phyloP scores from a whole-genome alignment of 768 basidiomycete genomes.

The Tulasnella sp. region DNA sequence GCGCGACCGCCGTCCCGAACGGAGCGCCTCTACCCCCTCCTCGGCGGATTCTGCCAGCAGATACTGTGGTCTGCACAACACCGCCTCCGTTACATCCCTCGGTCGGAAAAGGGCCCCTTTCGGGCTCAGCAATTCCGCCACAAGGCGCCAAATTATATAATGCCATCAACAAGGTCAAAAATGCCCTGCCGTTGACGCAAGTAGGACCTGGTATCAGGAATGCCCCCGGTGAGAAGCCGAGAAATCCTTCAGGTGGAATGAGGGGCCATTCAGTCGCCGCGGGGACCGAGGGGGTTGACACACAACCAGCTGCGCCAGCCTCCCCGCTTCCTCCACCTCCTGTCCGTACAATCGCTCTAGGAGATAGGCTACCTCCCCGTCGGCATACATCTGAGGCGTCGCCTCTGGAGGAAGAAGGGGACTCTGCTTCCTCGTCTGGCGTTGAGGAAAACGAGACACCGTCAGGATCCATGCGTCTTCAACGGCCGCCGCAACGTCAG shows the following conservation, averaged over 20 bases:
- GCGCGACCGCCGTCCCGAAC: neutral
- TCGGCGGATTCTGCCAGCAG: neutral
- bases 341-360: conserved; percentile 63
- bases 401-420: conserved; percentile 44
- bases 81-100: conserved; percentile 11
- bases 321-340: conserved; percentile 60
- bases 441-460: conserved; percentile 52
- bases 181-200: neutral
- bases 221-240: neutral
- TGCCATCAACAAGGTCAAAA: conserved; percentile 21
- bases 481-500: conserved; percentile 39
- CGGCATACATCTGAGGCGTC: conserved; percentile 49
- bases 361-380: conserved; percentile 65
- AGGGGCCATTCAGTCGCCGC: neutral
- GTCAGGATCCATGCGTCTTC: conserved; percentile 34
- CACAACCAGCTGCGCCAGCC: neutral
- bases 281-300: neutral
- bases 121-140: neutral
- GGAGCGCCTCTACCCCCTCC: conserved; percentile 16
- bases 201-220: neutral
- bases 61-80: neutral
- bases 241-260: neutral
- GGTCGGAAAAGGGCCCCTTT: neutral
- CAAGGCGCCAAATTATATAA: neutral
- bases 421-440: conserved; percentile 40